Percentiles rank a stretch among this genome's conserved stretches.
phyloP scores from a whole-genome alignment of 2,329 filamentous ascomycete species.

The Neurospora sp. region DNA sequence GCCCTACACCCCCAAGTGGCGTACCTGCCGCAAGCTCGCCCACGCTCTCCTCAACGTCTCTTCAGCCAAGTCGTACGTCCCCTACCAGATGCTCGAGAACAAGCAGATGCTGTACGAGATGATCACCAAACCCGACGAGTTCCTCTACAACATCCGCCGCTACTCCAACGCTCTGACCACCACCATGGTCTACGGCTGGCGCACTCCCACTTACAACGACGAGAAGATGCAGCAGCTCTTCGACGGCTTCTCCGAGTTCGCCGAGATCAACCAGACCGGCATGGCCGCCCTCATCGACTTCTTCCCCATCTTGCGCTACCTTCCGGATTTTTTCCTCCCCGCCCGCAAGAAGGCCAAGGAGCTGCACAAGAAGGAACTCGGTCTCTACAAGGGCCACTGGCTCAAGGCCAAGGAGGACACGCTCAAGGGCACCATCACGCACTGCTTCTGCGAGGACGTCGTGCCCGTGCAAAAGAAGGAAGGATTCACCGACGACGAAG shows the following conservation, averaged over 20 bases:
- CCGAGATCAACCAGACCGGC: constrained; percentile 29
- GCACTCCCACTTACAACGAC: constrained; percentile 31
- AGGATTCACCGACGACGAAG: constrained; percentile 22
- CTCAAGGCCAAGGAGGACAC: constrained; percentile 27
- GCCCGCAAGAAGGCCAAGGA: constrained; percentile 28
- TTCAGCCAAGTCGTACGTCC: constrained; percentile 37
- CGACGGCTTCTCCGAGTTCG: constrained; percentile 30
- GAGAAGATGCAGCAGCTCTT: constrained; percentile 31
- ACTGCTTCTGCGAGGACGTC: constrained; percentile 18
- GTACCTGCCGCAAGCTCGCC: constrained; percentile 17
- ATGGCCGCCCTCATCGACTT: constrained; percentile 35
- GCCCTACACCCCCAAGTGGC: constrained; percentile 15
- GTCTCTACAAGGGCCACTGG: constrained; percentile 31
- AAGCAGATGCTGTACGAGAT: constrained; percentile 42
- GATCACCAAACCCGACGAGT: constrained; percentile 31
- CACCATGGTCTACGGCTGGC: constrained; percentile 39
- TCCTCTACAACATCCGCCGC: constrained; percentile 34
- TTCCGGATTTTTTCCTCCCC: constrained; percentile 34
- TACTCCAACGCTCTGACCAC: constrained; percentile 41
- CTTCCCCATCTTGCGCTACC: constrained; percentile 31
- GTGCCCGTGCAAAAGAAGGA: constrained; percentile 15
- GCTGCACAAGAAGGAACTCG: constrained; percentile 33
- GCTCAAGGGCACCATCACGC: constrained; percentile 14
- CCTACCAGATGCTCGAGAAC: constrained; percentile 46
- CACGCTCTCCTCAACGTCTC: constrained; percentile 38